phyloP scores from a whole-genome alignment of 192 early-diverging fungal genomes.

The Podila horticola region DNA sequence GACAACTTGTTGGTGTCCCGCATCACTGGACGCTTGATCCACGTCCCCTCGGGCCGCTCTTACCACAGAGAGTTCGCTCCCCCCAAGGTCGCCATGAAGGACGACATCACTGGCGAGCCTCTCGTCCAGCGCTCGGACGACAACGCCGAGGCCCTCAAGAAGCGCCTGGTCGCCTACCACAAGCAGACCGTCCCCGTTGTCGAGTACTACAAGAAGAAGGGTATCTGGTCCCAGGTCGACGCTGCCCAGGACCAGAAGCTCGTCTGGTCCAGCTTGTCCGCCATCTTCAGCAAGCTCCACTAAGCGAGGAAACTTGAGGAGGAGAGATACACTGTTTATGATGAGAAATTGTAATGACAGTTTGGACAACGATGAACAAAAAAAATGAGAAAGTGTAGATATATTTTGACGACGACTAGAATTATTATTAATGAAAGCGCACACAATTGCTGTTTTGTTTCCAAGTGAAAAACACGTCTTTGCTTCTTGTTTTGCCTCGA shows the following conservation, averaged over 20 bases:
- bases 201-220: constrained; percentile 93
- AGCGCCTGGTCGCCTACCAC: constrained; percentile 90
- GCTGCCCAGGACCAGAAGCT: constrained; percentile 88
- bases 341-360: neutral
- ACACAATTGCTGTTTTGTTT: no score
- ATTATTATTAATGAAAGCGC: no score
- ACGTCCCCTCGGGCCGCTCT: constrained; percentile 91
- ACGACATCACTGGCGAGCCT: constrained; percentile 98
- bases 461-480: no score
- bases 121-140: constrained; percentile 98
- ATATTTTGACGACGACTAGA: no score
- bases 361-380: no score
- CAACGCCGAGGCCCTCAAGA: constrained; percentile 91
- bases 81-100: constrained; percentile 89
- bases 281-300: constrained; percentile 75
- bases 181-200: constrained; percentile 85
- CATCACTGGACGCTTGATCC: constrained; percentile 97
- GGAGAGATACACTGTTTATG: neutral
- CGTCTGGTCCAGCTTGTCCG: constrained; percentile 90
- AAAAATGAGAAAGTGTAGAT: no score
- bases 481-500: no score
- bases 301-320: constrained; percentile 6
- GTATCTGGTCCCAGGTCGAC: constrained; percentile 93
- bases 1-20: constrained; percentile 93
- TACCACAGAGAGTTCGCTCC: constrained; percentile 98